Base-by-base conservation (phyloP, 495 filamentous ascomycete species). In the Beverwykella pulmonaria region DNA sequence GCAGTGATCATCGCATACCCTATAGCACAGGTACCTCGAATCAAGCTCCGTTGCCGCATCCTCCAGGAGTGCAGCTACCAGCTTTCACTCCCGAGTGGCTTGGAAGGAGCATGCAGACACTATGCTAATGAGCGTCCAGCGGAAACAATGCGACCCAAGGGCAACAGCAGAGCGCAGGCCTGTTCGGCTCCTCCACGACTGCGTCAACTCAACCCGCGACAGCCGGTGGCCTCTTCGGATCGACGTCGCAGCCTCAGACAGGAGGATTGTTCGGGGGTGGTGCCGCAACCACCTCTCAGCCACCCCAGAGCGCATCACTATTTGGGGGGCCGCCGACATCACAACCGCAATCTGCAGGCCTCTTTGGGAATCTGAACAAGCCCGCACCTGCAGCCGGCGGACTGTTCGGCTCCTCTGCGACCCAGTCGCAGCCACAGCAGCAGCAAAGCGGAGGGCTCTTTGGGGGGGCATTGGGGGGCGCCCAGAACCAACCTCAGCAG, bases 331-430 rank as follows among this genome's bases (percentile, higher is more conserved):
- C 8, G 39, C 56, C 49, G 26, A n/a, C 58, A 44, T 36, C 65
- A 55, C 79, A 81, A 9, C 69, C 75, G 50, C 78, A 74, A 44
- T 77, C 74, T 47, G 78, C 70, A 25, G 72, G 71, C 63, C 67
- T 79, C 10, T 80, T 79, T 70, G 76, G 77, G 71, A 72, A 73
- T 58, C 32, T 75, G 72, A 65, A 55, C 55, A 69, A 69, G 55
- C 67, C 67, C 20, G 61, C 68, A n/a, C 27, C 32, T n/a, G 30
- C 54, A 69, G 71, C 55, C 10, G 78, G 81, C 29, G 78, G 79
- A 39, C 73, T 87, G 57, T 88, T 88, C 74, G 84, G 83, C 48
- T 75, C 75, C 44, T 65, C 82, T 10, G 73, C 76, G 55, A 79
- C 81, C 1, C 70, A 76, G 58, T 79, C 76, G 47, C 70, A 77